Evolutionary conservation across 805 yeast species (phyloP).

Genomic region (Helenozyma rhizophorensis): DNA sequence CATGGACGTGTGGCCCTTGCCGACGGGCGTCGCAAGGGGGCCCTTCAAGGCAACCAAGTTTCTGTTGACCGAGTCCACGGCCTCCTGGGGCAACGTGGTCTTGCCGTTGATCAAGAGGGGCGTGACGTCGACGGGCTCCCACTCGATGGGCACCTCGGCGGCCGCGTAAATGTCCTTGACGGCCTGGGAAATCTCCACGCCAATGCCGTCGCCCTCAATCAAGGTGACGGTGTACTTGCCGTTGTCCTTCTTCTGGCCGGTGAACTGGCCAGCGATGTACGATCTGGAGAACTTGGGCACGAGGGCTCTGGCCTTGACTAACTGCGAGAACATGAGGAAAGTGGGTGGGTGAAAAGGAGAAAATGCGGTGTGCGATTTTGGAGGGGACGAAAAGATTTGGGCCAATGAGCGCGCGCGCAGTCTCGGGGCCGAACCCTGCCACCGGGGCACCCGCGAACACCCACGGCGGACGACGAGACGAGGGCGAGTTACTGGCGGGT

Average conservation of each 20-base stretch:
- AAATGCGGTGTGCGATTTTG: constrained; percentile 2
- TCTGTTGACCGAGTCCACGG: constrained; percentile 87
- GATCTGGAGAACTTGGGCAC: constrained; percentile 29
- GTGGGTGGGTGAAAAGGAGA: background rate
- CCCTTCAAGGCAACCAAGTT: constrained; percentile 96
- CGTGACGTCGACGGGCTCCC: constrained; percentile 96
- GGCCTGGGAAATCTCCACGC: constrained; percentile 90
- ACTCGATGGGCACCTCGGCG: constrained; percentile 91
- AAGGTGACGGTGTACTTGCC: constrained; percentile 92
- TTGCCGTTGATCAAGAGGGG: constrained; percentile 88
- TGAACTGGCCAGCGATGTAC: constrained; percentile 61
- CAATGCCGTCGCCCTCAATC: constrained; percentile 99
- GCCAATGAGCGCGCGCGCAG: constrained; percentile 17
- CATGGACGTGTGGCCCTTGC: constrained; percentile 97
- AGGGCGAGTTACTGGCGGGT: no score
- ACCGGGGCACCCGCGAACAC: no score
- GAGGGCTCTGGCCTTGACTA: constrained; percentile 15
- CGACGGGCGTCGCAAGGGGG: constrained; percentile 97
- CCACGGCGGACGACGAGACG: no score
- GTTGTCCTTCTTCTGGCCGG: constrained; percentile 59
- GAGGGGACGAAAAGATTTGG: constrained; percentile 12
- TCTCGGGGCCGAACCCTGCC: constrained; percentile 12
- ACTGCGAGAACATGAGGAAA: constrained; percentile 17
- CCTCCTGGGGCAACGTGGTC: constrained; percentile 88
- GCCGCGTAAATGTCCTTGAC: constrained; percentile 91